A percentile compares a stretch with the other conserved stretches of the same genome.
These are phyloP conservation scores for Phylloporus sp. DNA, from an alignment of 768 basidiomycete genomes.

Conservation along the genomic window DNA sequence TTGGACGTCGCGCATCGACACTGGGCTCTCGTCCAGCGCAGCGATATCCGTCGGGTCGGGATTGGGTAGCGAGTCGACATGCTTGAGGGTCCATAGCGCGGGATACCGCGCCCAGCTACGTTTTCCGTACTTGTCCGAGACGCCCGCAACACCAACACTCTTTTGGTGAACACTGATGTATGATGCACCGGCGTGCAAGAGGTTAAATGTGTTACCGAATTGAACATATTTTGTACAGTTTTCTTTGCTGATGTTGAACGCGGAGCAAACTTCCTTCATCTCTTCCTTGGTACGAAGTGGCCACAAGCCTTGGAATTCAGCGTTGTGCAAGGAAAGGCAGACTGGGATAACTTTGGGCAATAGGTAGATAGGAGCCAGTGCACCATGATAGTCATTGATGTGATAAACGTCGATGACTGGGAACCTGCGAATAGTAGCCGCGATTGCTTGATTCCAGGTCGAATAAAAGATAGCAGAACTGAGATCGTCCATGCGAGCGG, in stretches of 20 bases:
- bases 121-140: constrained; percentile 97
- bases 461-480: constrained; percentile 97
- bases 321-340: constrained; percentile 92
- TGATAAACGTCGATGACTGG: constrained; percentile 93
- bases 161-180: constrained; percentile 93
- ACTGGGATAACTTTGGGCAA: constrained; percentile 87
- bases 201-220: constrained; percentile 96
- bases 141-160: constrained; percentile 90
- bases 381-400: constrained; percentile 93
- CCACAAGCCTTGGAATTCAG: constrained; percentile 97
- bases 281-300: constrained; percentile 95
- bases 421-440: constrained; percentile 80
- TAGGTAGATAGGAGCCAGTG: constrained; percentile 86
- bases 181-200: constrained; percentile 89
- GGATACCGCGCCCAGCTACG: constrained; percentile 96
- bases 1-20: constrained; percentile 65
- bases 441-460: constrained; percentile 97
- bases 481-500: constrained; percentile 95
- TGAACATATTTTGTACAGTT: constrained; percentile 96
- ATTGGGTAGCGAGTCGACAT: constrained; percentile 93
- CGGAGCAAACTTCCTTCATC: constrained; percentile 97
- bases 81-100: constrained; percentile 92
- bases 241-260: constrained; percentile 96
- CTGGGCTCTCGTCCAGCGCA: constrained; percentile 78
- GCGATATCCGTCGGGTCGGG: constrained; percentile 95